These are phyloP conservation scores for Castanea sativa DNA, from an alignment of 306 rosid species.

Conservation along the genomic window DNA sequence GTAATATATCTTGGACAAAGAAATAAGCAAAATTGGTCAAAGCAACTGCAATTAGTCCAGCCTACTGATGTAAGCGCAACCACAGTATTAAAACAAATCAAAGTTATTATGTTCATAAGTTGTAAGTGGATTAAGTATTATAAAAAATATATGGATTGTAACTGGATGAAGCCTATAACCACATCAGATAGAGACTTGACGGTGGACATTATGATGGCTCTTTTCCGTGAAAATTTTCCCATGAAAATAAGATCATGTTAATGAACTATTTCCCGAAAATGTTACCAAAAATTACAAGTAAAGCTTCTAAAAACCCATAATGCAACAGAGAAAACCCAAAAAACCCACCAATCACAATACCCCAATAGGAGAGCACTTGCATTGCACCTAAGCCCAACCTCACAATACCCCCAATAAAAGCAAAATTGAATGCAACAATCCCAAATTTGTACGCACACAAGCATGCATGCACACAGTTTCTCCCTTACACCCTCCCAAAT, in stretches of 20 bases:
- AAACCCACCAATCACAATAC: neutral
- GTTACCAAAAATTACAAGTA: neutral
- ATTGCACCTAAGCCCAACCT: too few species aligned
- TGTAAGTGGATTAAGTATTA: too few species aligned
- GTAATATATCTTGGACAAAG: neutral
- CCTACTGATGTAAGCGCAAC: neutral
- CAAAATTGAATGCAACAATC: neutral
- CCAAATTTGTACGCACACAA: neutral
- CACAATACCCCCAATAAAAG: too few species aligned
- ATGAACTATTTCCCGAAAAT: neutral
- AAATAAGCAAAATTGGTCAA: neutral
- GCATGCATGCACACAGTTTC: too few species aligned
- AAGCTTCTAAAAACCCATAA: neutral
- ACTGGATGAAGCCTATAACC: neutral
- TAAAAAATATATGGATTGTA: neutral
- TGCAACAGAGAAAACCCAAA: neutral
- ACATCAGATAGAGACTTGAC: neutral
- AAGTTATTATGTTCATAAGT: too few species aligned
- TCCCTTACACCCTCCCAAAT: neutral
- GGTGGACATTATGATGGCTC: neutral
- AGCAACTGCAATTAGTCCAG: neutral
- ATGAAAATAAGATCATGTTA: neutral
- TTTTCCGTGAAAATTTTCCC: neutral
- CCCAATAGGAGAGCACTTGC: too few species aligned
- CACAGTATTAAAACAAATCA: too few species aligned